A percentile compares a stretch with the other conserved stretches of the same genome.
Conservation (phyloP, 257 asterid genomes). For the Plantago elongata region DNA sequence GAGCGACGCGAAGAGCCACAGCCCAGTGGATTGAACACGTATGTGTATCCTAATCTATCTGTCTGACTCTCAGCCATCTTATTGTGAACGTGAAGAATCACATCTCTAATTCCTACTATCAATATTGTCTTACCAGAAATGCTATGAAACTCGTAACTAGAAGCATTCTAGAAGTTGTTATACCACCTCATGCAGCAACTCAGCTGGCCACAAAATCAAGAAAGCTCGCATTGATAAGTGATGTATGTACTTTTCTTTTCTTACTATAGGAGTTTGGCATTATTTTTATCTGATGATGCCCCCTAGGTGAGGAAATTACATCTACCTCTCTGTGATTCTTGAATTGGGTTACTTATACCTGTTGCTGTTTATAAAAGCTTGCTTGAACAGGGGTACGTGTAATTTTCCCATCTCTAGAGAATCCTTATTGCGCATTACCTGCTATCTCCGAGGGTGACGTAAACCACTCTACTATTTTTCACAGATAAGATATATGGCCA, state of each 20-base stretch:
- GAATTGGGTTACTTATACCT: too few relatives aligned
- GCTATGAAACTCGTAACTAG: constrained; percentile 77
- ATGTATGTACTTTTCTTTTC: constrained; percentile 38
- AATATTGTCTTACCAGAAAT: constrained; percentile 33
- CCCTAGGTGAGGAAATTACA: too few relatives aligned
- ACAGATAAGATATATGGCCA: neutral
- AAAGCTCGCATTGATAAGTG: constrained; percentile 78
- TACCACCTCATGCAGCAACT: constrained; percentile 77
- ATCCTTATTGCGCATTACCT: too few relatives aligned
- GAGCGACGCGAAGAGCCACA: constrained; percentile 54
- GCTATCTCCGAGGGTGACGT: too few relatives aligned
- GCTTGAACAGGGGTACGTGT: too few relatives aligned
- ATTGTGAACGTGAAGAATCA: neutral
- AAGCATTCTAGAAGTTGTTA: constrained; percentile 80
- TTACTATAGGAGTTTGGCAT: neutral
- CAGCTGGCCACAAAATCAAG: constrained; percentile 71
- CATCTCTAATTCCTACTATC: constrained; percentile 10
- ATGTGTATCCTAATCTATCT: constrained; percentile 12
- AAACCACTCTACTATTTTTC: constrained; percentile 1
- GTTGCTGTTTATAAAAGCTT: too few relatives aligned
- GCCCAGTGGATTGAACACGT: constrained; percentile 62
- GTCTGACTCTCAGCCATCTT: neutral
- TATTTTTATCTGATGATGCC: too few relatives aligned
- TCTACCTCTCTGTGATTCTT: too few relatives aligned
- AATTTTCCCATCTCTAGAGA: too few relatives aligned